Percentiles rank a stretch among this genome's conserved stretches.
Evolutionary conservation across 306 rosid species (phyloP).

Genomic region (Pyrus bretschneideri): DNA sequence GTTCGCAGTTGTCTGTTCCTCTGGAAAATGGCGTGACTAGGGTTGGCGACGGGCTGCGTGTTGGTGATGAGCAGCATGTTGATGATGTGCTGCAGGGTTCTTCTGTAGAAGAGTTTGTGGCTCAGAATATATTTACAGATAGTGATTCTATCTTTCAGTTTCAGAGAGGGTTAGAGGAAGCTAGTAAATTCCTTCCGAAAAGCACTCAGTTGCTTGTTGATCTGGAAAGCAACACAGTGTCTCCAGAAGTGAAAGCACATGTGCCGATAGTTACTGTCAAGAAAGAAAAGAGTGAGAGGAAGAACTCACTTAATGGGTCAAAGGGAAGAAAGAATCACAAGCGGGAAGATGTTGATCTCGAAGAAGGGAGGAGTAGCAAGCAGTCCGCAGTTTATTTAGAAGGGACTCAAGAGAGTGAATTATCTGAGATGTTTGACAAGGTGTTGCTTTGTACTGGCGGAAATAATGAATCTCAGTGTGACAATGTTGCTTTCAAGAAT

Average conservation of each 20-base stretch:
- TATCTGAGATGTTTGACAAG: conserved; percentile 30
- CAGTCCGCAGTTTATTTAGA: conserved; percentile 29
- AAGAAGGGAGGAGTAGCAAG: conserved; percentile 37
- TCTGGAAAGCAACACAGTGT: conserved; percentile 17
- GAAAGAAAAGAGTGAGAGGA: conserved; percentile 30
- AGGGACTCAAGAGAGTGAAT: conserved; percentile 21
- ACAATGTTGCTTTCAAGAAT: conserved; percentile 8
- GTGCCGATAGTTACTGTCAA: conserved; percentile 8
- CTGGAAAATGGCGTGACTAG: conserved; percentile 16
- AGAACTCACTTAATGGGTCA: conserved; percentile 20
- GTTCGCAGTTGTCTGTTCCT: conserved; percentile 19
- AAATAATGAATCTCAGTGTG: background rate
- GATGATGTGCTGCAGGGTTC: conserved; percentile 25
- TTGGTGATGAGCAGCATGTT: conserved; percentile 11
- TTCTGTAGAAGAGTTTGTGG: conserved; percentile 40
- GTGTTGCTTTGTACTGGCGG: conserved; percentile 21
- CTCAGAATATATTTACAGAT: conserved; percentile 58
- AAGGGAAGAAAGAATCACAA: conserved; percentile 36
- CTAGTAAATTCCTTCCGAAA: conserved; percentile 78
- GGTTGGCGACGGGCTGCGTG: background rate
- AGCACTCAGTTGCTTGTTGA: conserved; percentile 34
- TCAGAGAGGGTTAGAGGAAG: conserved; percentile 77
- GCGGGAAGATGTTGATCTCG: conserved; percentile 21
- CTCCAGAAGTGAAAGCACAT: conserved; percentile 18
- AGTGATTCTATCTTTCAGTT: conserved; percentile 60